Evolutionary conservation across 805 yeast genomes (phyloP).

Genomic region (Metschnikowia sp.): DNA sequence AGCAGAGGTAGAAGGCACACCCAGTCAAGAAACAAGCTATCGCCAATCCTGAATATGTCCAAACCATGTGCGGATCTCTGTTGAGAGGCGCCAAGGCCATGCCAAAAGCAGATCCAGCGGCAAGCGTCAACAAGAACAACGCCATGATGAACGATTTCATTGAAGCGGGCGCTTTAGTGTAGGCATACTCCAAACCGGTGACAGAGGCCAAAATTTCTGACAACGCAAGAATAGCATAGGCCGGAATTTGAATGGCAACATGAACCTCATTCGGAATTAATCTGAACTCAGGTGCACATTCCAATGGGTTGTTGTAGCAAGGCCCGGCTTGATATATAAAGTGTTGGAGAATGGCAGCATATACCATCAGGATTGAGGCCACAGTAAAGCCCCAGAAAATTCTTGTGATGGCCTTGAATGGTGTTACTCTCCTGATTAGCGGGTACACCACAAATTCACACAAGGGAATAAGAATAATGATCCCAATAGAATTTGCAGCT

Average conservation of each 20-base stretch:
- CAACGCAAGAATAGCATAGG: slow-evolving; percentile 10
- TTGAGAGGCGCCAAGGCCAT: slow-evolving; percentile 55
- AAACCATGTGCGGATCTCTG: slow-evolving; percentile 63
- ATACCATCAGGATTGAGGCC: slow-evolving; percentile 12
- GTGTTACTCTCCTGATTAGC: slow-evolving; percentile 13
- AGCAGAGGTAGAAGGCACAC: slow-evolving; percentile 54
- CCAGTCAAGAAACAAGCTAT: slow-evolving; percentile 59
- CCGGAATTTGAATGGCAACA: slow-evolving; percentile 11
- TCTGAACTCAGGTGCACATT: slow-evolving; percentile 10
- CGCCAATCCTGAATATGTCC: slow-evolving; percentile 66
- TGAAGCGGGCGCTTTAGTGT: slow-evolving; percentile 16
- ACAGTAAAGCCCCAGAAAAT: slow-evolving; percentile 15
- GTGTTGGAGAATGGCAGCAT: slow-evolving; percentile 14
- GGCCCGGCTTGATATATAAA: slow-evolving; percentile 15
- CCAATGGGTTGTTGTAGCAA: slow-evolving; percentile 10
- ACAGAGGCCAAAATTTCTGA: slow-evolving; percentile 15
- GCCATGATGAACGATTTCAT: slow-evolving; percentile 18
- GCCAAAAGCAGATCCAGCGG: slow-evolving; percentile 72
- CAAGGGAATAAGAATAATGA: slow-evolving; percentile 13
- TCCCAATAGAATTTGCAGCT: slow-evolving; percentile 11
- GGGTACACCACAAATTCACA: slow-evolving; percentile 13
- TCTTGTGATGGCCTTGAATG: slow-evolving; percentile 16
- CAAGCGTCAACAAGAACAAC: slow-evolving; percentile 65
- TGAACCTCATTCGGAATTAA: slow-evolving; percentile 10
- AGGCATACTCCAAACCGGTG: slow-evolving; percentile 18